Percentiles rank a stretch among this genome's conserved stretches.
These are phyloP conservation scores for Cyathus striatus DNA, from an alignment of 768 basidiomycete genomes.

Conservation along the genomic window DNA sequence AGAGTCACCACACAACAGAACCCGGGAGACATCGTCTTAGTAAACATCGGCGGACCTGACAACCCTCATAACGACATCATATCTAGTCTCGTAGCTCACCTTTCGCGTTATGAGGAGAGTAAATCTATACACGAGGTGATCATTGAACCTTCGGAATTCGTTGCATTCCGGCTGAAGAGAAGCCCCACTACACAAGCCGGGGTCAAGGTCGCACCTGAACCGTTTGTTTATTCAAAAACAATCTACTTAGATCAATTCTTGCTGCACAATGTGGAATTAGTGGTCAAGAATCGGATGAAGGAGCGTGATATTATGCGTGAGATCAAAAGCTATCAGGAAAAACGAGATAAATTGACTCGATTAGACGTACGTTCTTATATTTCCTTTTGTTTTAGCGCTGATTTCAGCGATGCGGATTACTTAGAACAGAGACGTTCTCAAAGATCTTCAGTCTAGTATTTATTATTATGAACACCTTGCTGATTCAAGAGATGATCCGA, in stretches of 20 bases:
- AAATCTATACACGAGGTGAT: slow-evolving; percentile 50
- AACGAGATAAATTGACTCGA: slow-evolving; percentile 42
- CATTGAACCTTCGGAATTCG: slow-evolving; percentile 55
- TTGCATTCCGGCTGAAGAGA: slow-evolving; percentile 47
- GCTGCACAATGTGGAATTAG: slow-evolving; percentile 45
- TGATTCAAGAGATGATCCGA: slow-evolving; percentile 35
- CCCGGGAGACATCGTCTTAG: slow-evolving; percentile 43
- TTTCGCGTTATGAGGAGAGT: slow-evolving; percentile 26
- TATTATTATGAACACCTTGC: slow-evolving; percentile 73
- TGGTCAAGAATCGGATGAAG: slow-evolving; percentile 27
- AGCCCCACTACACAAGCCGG: slow-evolving; percentile 8
- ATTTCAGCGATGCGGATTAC: slow-evolving; percentile 1
- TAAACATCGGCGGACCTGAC: slow-evolving; percentile 39
- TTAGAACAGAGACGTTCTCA: slow-evolving; percentile 60
- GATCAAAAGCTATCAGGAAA: slow-evolving; percentile 38
- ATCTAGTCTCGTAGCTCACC: slow-evolving; percentile 41
- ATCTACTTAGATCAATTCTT: slow-evolving; percentile 75
- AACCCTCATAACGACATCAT: slow-evolving; percentile 51
- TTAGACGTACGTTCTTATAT: slow-evolving; percentile 44
- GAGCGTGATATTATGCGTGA: slow-evolving; percentile 40
- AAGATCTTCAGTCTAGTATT: slow-evolving; percentile 55
- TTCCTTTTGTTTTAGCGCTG: not conserved
- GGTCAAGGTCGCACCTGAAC: slow-evolving; percentile 24
- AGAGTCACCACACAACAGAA: slow-evolving; percentile 14
- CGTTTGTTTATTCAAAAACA: slow-evolving; percentile 57